phyloP scores from a whole-genome alignment of 441 rosid genomes.

The Iberis amara region DNA sequence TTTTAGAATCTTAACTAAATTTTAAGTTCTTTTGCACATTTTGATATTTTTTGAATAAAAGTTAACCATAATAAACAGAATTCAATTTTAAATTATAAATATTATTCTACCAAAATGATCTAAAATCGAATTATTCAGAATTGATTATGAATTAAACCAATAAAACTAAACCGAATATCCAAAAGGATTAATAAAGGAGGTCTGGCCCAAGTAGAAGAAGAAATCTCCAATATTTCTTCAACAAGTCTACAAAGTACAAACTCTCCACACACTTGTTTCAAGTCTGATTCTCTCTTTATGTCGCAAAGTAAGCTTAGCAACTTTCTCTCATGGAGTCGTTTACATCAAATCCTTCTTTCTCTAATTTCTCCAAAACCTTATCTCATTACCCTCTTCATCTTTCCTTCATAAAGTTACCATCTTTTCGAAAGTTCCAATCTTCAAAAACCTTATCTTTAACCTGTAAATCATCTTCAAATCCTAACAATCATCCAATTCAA shows the following conservation, averaged over 20 bases:
- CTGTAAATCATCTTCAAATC: conserved; percentile 17
- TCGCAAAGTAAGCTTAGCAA: conserved; percentile 32
- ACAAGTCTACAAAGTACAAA: conserved; percentile 28
- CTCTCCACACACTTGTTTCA: conserved; percentile 10
- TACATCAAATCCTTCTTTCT: conserved; percentile 33
- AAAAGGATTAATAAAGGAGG: neutral
- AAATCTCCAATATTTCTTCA: conserved; percentile 27
- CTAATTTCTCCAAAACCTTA: conserved; percentile 31
- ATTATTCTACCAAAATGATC: too few species aligned
- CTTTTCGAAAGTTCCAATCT: conserved; percentile 25
- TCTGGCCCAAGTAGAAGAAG: conserved; percentile 11
- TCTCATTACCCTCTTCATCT: conserved; percentile 24
- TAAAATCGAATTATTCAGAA: too few species aligned
- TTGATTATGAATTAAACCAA: too few species aligned
- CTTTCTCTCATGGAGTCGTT: conserved; percentile 42
- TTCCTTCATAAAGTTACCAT: conserved; percentile 31
- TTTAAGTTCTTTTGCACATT: too few species aligned
- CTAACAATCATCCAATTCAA: conserved; percentile 6
- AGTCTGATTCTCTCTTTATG: conserved; percentile 14
- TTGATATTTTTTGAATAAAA: too few species aligned
- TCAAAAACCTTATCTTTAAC: conserved; percentile 35
- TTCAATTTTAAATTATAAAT: too few species aligned
- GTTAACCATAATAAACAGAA: too few species aligned
- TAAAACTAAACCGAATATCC: too few species aligned
- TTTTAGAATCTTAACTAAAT: too few species aligned